phyloP scores from a whole-genome alignment of 2,329 filamentous ascomycete species.

The Penicillium janthinellum region DNA sequence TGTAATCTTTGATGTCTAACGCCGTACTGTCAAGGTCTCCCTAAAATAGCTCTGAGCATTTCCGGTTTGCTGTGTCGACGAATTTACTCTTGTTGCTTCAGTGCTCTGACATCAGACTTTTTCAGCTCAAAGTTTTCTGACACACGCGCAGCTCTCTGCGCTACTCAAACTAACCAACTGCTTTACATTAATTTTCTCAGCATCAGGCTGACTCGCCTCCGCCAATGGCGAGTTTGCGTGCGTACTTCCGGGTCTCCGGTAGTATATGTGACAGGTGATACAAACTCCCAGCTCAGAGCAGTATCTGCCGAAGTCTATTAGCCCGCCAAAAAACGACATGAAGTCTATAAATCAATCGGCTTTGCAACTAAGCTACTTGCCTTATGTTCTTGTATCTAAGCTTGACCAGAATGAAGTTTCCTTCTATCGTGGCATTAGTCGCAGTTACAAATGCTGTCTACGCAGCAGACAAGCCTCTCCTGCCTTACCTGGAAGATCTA shows the following conservation, averaged over 20 bases:
- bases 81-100: background rate
- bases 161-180: background rate
- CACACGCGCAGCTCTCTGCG: background rate
- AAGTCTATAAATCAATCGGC: no score
- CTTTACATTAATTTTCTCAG: background rate
- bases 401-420: background rate
- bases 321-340: background rate
- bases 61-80: background rate
- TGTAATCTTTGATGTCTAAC: no score
- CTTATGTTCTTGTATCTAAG: no score
- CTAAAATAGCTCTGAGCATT: no score
- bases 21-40: no score
- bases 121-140: background rate
- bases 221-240: background rate
- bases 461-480: background rate
- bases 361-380: no score
- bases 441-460: background rate
- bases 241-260: background rate
- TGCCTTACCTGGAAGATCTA: slow-evolving; percentile 21
- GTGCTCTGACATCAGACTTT: background rate
- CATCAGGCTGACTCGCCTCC: background rate
- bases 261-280: background rate
- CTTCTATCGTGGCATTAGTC: background rate
- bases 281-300: background rate
- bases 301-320: background rate